phyloP scores from a whole-genome alignment of 2,329 filamentous ascomycete genomes.

The Tolypocladium cylindrosporum region DNA sequence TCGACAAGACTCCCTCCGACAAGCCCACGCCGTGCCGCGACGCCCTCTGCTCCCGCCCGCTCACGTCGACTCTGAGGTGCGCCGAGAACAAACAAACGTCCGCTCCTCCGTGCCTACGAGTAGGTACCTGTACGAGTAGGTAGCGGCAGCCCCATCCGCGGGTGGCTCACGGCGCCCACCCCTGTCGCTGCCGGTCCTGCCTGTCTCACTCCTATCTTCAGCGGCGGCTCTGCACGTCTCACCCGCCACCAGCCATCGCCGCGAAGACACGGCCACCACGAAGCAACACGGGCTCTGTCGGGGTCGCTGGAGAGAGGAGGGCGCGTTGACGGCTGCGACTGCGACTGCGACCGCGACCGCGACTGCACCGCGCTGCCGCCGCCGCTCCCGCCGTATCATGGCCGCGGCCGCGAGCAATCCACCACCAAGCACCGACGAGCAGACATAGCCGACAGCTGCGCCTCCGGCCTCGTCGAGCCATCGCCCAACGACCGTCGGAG shows the following conservation, averaged over 20 bases:
- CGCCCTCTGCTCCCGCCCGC: no score
- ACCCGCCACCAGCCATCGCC: background rate
- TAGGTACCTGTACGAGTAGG: no score
- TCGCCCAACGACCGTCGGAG: background rate
- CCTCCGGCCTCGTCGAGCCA: background rate
- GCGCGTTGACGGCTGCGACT: background rate
- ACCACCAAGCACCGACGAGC: background rate
- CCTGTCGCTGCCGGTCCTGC: background rate
- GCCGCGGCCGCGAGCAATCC: background rate
- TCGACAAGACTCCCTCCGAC: no score
- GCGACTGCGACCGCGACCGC: background rate
- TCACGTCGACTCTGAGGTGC: no score
- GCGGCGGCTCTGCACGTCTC: background rate
- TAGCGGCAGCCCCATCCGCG: background rate
- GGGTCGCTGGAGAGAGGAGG: background rate
- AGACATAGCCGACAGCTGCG: background rate
- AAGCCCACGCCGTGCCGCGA: no score
- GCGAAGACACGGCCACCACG: background rate
- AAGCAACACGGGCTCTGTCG: background rate
- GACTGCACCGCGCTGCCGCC: background rate
- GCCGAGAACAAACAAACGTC: no score
- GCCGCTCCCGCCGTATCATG: background rate
- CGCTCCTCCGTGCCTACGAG: no score
- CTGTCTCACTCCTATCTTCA: constrained; percentile 1
- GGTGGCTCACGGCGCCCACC: background rate